Evolutionary conservation across 108 stramenopile species (phyloP).

Genomic region (Parietichytrium sp.): DNA sequence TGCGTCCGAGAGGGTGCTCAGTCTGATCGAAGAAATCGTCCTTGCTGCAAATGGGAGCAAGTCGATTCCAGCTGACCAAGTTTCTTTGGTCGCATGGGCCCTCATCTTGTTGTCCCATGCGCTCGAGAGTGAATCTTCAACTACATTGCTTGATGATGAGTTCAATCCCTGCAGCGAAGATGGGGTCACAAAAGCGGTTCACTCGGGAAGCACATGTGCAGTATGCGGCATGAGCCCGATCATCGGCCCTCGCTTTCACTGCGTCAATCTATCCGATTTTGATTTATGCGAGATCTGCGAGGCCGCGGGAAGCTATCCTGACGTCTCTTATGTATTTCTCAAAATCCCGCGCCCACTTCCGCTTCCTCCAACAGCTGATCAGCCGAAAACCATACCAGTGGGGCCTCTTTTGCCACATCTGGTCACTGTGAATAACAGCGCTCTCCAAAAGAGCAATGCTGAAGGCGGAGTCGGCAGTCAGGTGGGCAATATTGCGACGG

Average conservation of each 20-base stretch:
- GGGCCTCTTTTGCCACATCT: slow-evolving; percentile 18
- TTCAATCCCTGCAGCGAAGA: not conserved
- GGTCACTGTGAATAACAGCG: not conserved
- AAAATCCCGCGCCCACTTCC: slow-evolving; percentile 27
- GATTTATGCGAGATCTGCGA: slow-evolving; percentile 31
- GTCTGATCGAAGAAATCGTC: not conserved
- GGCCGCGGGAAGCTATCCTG: not conserved
- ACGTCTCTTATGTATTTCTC: not conserved
- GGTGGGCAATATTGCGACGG: too few species aligned
- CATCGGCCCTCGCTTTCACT: slow-evolving; percentile 2
- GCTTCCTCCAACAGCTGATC: slow-evolving; percentile 7
- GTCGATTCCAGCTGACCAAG: not conserved
- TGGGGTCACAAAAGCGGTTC: not conserved
- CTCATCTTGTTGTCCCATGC: slow-evolving; percentile 16
- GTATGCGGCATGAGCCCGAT: not conserved
- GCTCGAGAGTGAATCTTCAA: not conserved
- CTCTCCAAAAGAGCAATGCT: too few species aligned
- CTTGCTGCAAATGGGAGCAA: not conserved
- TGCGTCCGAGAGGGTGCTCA: not conserved
- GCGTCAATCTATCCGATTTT: slow-evolving; percentile 6
- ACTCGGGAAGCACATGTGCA: not conserved
- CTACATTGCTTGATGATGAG: not conserved
- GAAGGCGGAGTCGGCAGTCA: too few species aligned
- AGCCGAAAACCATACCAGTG: not conserved
- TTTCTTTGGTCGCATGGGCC: slow-evolving; percentile 4